Base-by-base conservation (phyloP, 2,329 filamentous ascomycete species). In the Rhynchosporium graminicola region DNA sequence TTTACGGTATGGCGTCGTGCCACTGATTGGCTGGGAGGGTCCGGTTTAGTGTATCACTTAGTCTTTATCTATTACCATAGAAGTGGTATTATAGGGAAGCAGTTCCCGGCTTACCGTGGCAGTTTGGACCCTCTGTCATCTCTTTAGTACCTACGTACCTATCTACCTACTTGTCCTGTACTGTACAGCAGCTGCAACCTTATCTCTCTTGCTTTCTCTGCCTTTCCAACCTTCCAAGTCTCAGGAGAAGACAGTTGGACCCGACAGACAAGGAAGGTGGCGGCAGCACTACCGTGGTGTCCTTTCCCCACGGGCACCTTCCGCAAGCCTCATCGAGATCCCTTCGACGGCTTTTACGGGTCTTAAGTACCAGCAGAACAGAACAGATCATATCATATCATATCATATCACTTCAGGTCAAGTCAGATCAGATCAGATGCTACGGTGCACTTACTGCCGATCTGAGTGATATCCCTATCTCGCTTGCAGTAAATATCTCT, bases 391-490 rank as follows among this genome's bases (percentile, higher is more conserved):
- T 38, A 45, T 57, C 20, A 20, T 20, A 20, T 20, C 20, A 20
- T 20, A 20, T 20, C 20, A 20, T 33, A 52, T 29, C 26, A 57
- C 42, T 47, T 57, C 43, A 47, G 45, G 55, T 46, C 38, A 8
- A 29, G 13, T 40, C 51, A 40, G 51, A 43, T 56, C 42, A 15
- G 54, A 43, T 31, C 54, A 57, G 54, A 45, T 57, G 54, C 54
- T 28, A 26, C 38, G 28, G 54, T 61, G 43, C 59, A 54, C 46
- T 46, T 31, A 28, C 31, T 40, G 62, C 61, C 64, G 63, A 63
- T 60, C 55, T 43, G 45, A 62, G 59, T 48, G 40, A 64, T 61
- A 62, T 61, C 31, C 36, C 47, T 13, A 47, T 58, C 40, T 45
- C 15, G 9, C 47, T 56, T 13, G 62, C 33, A 36, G 33, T 36